Base-by-base conservation (phyloP, 768 basidiomycete species). In the Lepiota venenata region DNA sequence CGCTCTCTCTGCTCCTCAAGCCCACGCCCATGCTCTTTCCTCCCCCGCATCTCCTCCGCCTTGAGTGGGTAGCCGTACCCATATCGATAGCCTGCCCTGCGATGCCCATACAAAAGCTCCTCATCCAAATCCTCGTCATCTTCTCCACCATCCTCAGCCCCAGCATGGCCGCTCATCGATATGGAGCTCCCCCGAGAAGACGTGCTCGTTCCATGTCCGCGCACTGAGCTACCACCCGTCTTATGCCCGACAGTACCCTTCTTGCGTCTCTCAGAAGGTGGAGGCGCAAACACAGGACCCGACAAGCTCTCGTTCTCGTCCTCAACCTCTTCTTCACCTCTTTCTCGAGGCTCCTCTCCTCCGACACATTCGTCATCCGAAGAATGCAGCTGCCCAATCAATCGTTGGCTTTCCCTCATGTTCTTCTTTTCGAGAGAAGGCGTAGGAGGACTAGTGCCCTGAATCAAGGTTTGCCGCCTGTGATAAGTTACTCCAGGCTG, bases 51-150 rank as follows among this genome's bases (percentile, higher is more conserved):
- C 35, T 44, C 46, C 48, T 48, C 48, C 2, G 20, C 48, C 14
- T 25, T 50, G 20, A 10, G 12, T 25, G 22, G 37, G 11, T 40
- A 44, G 22, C 38, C 43, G 5, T 39, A 45, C 39, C 60, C 60
- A 57, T 59, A 61, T 14, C 58, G 46, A 56, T 62, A 59, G 3
- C 56, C 46, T 8, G 50, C 32, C 50, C 58, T 53, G 25, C 47
- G 41, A 5, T 27, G 18, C 25, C 45, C 37, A 22, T 40, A 12
- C 29, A 50, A 38, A 14, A 48, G 20, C 12, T 50, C 61, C 12
- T 49, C 20, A 25, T 54, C 47, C 16, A 54, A 42, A 29, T 29
- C 27, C 27, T 29, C 27, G 8, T 29, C 27, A 8, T 55, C 47
- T 11, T 52, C 48, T 10, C 38, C 44, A 18, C 51, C 47, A 5